A percentile compares a stretch with the other conserved stretches of the same genome.
phyloP scores from a whole-genome alignment of 169 alveolate species.

The Plasmodium inui region DNA sequence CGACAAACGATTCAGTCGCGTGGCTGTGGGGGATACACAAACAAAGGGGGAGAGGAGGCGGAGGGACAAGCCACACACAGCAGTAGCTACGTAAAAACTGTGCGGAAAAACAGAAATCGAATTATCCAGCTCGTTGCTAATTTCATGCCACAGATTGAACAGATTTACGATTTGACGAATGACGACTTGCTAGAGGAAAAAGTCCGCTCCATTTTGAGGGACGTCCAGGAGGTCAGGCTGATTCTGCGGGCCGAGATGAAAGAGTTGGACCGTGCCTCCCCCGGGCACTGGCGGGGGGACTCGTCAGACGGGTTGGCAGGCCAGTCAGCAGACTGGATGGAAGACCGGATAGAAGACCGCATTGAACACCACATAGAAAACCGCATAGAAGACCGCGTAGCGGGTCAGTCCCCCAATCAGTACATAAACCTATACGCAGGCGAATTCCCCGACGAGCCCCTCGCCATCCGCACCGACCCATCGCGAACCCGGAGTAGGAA shows the following conservation, averaged over 20 bases:
- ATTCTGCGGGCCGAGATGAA: constrained; percentile 15
- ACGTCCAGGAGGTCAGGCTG: not conserved
- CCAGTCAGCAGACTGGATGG: not conserved
- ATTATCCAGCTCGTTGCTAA: not conserved
- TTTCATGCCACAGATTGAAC: constrained; percentile 10
- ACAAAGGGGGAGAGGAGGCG: not conserved
- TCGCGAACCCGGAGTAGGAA: not conserved
- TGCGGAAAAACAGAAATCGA: constrained; percentile 24
- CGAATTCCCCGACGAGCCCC: not conserved
- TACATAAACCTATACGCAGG: not conserved
- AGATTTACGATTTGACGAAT: constrained; percentile 34
- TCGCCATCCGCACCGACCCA: not conserved
- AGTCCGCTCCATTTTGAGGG: constrained; percentile 6
- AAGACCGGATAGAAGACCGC: no score
- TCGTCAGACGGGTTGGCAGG: not conserved
- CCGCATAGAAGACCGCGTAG: not conserved
- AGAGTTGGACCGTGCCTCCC: not conserved
- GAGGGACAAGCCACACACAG: not conserved
- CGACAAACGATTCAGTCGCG: not conserved
- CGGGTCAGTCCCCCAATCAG: not conserved
- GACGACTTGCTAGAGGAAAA: constrained; percentile 39
- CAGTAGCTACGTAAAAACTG: not conserved
- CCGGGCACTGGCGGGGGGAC: not conserved
- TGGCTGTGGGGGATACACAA: not conserved
- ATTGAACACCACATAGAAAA: no score